Evolutionary conservation across 805 yeast species (phyloP).

Genomic region (Ogataea saltuana): DNA sequence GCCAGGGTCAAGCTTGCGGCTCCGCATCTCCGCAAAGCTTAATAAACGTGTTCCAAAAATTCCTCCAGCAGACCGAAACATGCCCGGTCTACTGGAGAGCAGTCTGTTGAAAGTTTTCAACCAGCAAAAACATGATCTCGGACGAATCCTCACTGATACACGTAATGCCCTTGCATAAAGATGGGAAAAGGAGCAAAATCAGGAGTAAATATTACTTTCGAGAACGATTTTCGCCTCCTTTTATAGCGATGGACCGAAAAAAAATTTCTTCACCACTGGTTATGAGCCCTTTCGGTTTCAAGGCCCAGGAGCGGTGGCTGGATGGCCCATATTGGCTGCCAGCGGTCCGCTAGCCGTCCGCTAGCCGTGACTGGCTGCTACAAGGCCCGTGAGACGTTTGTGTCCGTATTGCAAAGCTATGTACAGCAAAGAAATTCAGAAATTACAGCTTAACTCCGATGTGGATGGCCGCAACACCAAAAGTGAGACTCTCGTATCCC

Average conservation of each 20-base stretch:
- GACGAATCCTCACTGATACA: conserved; percentile 99
- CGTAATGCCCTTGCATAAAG: conserved; percentile 99
- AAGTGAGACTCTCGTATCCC: conserved; percentile 92
- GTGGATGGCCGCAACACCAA: conserved; percentile 95
- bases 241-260: conserved; percentile 12
- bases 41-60: conserved; percentile 65
- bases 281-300: conserved; percentile 4
- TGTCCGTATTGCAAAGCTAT: too few species aligned
- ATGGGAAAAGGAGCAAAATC: conserved; percentile 33
- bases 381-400: too few species aligned
- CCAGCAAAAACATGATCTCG: conserved; percentile 99
- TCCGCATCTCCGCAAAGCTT: too few species aligned
- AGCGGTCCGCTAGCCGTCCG: too few species aligned
- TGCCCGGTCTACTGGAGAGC: conserved; percentile 51
- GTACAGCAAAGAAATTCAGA: neutral
- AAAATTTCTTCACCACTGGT: conserved; percentile 14
- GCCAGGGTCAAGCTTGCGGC: too few species aligned
- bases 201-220: neutral
- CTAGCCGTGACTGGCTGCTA: too few species aligned
- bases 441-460: conserved; percentile 82
- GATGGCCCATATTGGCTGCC: too few species aligned
- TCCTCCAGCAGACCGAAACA: conserved; percentile 54
- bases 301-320: too few species aligned
- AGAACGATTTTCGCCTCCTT: conserved; percentile 9
- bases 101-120: conserved; percentile 98